Evolutionary conservation across 345 rosid species (phyloP).

Genomic region (Gossypium anomalum): DNA sequence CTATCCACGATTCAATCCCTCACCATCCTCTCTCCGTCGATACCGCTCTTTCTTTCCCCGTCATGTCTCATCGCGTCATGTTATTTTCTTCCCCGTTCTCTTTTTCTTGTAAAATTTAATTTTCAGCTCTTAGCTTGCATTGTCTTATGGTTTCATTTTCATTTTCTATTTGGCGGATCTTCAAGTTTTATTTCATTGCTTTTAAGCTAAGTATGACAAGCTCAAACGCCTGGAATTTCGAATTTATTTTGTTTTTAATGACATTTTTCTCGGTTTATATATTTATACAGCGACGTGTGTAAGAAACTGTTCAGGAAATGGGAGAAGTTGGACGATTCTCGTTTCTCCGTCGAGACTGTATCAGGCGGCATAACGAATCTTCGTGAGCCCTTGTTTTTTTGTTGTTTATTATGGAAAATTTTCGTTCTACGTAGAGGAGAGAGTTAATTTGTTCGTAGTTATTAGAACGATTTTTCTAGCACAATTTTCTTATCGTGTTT

Average conservation of each 20-base stretch:
- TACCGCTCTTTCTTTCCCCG: constrained; percentile 51
- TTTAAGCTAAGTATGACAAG: not conserved
- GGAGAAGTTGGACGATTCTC: constrained; percentile 58
- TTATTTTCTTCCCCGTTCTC: constrained; percentile 10
- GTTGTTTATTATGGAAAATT: not conserved
- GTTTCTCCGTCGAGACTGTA: constrained; percentile 64
- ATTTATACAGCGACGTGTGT: constrained; percentile 52
- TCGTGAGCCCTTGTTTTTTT: constrained; percentile 38
- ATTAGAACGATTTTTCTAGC: not conserved
- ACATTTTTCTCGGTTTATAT: constrained; percentile 14
- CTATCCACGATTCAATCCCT: constrained; percentile 31
- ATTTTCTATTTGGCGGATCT: not conserved
- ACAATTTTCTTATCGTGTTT: not conserved
- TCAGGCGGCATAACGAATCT: constrained; percentile 97
- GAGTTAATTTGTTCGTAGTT: not conserved
- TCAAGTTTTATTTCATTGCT: not conserved
- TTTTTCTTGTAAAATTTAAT: not conserved
- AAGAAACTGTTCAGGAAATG: constrained; percentile 83
- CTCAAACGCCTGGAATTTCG: not conserved
- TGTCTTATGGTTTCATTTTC: not conserved
- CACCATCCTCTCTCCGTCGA: constrained; percentile 49
- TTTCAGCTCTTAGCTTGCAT: not conserved
- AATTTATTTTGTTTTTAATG: not conserved
- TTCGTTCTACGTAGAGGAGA: not conserved
- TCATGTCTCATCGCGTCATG: constrained; percentile 64